phyloP scores from a whole-genome alignment of 768 basidiomycete species.

The Pleurotus tuoliensis region DNA sequence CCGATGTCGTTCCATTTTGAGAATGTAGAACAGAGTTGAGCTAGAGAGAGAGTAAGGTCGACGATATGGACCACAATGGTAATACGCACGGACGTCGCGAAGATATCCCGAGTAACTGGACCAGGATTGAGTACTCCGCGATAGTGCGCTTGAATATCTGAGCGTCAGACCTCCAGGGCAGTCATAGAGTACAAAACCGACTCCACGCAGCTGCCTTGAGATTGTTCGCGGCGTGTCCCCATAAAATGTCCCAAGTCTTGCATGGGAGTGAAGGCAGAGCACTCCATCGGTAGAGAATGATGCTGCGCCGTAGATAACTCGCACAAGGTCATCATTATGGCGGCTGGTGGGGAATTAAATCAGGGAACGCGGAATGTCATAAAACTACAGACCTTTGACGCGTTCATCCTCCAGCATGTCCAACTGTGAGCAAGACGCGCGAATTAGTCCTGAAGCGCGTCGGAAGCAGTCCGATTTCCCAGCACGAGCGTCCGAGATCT shows the following conservation, averaged over 20 bases:
- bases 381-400: constrained; percentile 43
- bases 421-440: constrained; percentile 46
- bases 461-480: constrained; percentile 64
- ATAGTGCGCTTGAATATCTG: too few species aligned
- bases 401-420: constrained; percentile 59
- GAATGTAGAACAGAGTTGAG: constrained; percentile 75
- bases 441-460: constrained; percentile 43
- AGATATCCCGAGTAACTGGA: constrained; percentile 84
- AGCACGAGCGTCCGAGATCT: constrained; percentile 36
- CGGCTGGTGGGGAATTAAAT: constrained; percentile 38
- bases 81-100: constrained; percentile 67
- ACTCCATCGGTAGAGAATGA: constrained; percentile 67
- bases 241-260: constrained; percentile 13
- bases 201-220: constrained; percentile 51
- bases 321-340: constrained; percentile 73
- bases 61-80: background rate
- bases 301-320: constrained; percentile 74
- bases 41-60: too few species aligned
- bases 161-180: background rate
- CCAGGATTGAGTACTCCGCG: constrained; percentile 80
- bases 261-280: constrained; percentile 38
- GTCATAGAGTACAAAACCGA: constrained; percentile 19
- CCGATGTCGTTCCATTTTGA: constrained; percentile 74
- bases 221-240: constrained; percentile 13
- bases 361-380: background rate